Evolutionary conservation across 805 yeast species (phyloP).

Genomic region (Myxozyma nipponensis): DNA sequence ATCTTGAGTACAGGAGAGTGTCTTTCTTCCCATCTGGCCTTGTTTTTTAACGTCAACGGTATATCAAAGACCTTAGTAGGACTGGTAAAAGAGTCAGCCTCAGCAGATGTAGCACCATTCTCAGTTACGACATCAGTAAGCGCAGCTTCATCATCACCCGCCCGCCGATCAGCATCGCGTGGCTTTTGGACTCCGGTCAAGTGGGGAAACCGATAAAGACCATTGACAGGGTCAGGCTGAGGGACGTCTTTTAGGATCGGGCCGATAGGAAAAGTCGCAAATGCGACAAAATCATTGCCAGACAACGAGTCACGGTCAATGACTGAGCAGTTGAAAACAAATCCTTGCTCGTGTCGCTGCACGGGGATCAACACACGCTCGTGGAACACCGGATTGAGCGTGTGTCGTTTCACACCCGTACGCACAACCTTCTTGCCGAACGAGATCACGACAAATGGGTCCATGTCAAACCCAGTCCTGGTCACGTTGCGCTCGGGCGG

Average conservation of each 20-base stretch:
- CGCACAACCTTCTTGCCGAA: constrained; percentile 85
- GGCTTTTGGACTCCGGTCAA: neutral
- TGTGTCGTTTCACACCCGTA: constrained; percentile 80
- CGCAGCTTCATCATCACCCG: neutral
- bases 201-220: constrained; percentile 32
- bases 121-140: neutral
- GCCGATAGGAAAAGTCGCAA: constrained; percentile 52
- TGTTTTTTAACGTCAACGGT: constrained; percentile 38
- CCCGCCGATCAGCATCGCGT: neutral
- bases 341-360: constrained; percentile 58
- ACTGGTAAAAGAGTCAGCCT: neutral
- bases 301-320: constrained; percentile 83
- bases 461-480: constrained; percentile 85
- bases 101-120: neutral
- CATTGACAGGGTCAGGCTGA: constrained; percentile 36
- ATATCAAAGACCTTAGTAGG: constrained; percentile 33
- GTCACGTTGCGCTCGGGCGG: constrained; percentile 74
- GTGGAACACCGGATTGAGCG: constrained; percentile 74
- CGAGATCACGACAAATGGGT: constrained; percentile 88
- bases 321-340: constrained; percentile 64
- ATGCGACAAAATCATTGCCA: constrained; percentile 77
- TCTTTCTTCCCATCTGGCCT: constrained; percentile 35
- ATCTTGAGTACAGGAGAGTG: constrained; percentile 55
- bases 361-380: constrained; percentile 80
- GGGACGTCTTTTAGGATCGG: constrained; percentile 43